phyloP scores from a whole-genome alignment of 176 grass and related monocot genomes.

The Cenchrus americanus region DNA sequence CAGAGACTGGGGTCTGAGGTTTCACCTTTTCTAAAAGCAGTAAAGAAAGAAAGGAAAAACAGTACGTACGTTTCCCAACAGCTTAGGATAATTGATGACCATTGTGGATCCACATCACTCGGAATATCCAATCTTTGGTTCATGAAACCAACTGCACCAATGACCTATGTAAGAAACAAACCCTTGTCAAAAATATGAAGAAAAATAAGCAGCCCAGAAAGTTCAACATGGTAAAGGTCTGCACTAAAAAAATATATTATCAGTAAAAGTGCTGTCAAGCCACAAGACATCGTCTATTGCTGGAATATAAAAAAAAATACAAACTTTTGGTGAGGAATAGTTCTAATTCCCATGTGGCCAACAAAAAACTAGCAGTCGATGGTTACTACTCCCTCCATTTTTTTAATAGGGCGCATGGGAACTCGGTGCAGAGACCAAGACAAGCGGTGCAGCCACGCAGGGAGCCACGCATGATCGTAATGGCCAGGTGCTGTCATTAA shows the following conservation, averaged over 20 bases:
- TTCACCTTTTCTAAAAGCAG: neutral
- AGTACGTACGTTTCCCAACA: slow-evolving; percentile 84
- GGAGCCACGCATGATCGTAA: no score
- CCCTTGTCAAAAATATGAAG: neutral
- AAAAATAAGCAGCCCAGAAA: neutral
- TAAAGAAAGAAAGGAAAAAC: neutral
- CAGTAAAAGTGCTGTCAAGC: neutral
- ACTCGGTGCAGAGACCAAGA: no score
- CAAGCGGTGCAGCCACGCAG: no score
- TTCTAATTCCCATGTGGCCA: neutral
- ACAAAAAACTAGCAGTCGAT: neutral
- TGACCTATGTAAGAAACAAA: slow-evolving; percentile 57
- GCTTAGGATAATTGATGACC: slow-evolving; percentile 81
- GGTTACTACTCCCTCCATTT: neutral
- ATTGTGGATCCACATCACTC: slow-evolving; percentile 73
- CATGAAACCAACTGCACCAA: slow-evolving; percentile 96
- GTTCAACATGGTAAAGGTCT: neutral
- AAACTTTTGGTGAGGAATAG: neutral
- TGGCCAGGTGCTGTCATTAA: no score
- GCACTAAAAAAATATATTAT: neutral
- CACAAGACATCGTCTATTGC: neutral
- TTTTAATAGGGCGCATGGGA: no score
- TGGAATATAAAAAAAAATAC: slow-evolving; percentile 3
- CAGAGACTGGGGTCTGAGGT: neutral
- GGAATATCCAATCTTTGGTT: slow-evolving; percentile 90